Conservation (phyloP, 768 basidiomycete genomes). For the Chiua virens region DNA sequence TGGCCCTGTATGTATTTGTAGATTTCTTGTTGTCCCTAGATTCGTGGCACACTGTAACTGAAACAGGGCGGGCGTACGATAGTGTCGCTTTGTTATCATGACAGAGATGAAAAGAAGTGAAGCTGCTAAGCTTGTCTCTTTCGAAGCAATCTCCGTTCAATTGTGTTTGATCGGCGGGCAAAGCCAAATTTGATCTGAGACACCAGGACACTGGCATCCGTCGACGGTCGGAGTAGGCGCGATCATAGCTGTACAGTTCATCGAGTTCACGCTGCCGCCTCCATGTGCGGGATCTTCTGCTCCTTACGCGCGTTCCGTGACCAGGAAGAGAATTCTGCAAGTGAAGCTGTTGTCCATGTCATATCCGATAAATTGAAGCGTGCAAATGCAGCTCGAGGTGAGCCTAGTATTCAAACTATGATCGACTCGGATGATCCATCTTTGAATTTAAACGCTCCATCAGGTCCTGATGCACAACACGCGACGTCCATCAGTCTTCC, state of each 20-base stretch:
- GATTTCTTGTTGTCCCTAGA: conserved; percentile 12
- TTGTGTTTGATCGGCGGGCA: background rate
- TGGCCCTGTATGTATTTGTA: conserved; percentile 11
- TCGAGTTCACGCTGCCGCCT: background rate
- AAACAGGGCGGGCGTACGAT: conserved; percentile 13
- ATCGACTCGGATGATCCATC: background rate
- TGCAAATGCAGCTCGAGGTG: conserved; percentile 63
- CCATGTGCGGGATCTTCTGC: conserved; percentile 76
- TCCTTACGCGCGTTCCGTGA: conserved; percentile 31
- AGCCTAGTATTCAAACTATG: background rate
- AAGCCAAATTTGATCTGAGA: background rate
- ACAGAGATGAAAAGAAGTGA: conserved; percentile 12
- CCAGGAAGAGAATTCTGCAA: background rate
- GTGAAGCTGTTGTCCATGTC: conserved; percentile 18
- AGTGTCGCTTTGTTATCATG: conserved; percentile 12
- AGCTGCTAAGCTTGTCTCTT: too few relatives aligned
- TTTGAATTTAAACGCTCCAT: background rate
- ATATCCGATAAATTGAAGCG: conserved; percentile 38
- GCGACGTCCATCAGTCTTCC: conserved; percentile 24
- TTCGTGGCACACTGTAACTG: conserved; percentile 10
- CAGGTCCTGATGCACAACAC: conserved; percentile 69
- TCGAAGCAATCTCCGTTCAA: too few relatives aligned
- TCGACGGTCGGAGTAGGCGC: too few relatives aligned
- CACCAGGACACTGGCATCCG: too few relatives aligned
- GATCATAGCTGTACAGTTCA: too few relatives aligned